Evolutionary conservation across 2,329 filamentous ascomycete species (phyloP), one percentile per base, ranked within the genome.

Genomic region (Diplodia mutila): DNA sequence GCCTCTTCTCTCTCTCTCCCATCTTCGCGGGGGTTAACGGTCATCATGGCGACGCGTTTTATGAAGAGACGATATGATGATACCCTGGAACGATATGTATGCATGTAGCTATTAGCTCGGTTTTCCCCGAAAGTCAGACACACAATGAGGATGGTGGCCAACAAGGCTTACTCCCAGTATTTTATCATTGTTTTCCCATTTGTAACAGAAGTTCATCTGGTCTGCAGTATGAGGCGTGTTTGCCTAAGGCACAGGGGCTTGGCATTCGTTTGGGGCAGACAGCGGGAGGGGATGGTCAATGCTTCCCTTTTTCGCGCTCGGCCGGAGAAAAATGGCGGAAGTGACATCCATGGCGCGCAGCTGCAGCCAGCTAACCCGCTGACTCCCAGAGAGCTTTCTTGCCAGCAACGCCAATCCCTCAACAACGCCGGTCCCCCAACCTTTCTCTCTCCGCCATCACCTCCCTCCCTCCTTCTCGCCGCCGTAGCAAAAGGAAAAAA

Each of bases 271-370:
- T 61, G 29, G 55, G 54, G n/a, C n/a, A n/a, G n/a, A n/a, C n/a
- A n/a, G n/a, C 54, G 54, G 29, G 7, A 2, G 8, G 29, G 29
- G 6, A 32, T 42, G 27, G 34, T 23, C 34, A 48, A 18, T 65
- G 37, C 21, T 37, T n/a, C 39, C 11, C 32, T 9, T 18, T 21
- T 11, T n/a, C 42, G 42, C 42, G 51, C n/a, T 49, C 52, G 52
- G 37, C 51, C 54, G 65, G 65, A 67, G 65, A 61, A 67, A n/a
- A 67, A 53, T 32, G 54, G 55, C 55, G 55, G 55, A 52, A 59
- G 65, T 59, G 54, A 61, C 65, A n/a, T n/a, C n/a, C n/a, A n/a
- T n/a, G n/a, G 7, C 46, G 46, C 23, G 65, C 59, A 48, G 23
- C 34, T 42, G 16, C n/a, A n/a, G n/a, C n/a, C n/a, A n/a, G n/a